phyloP scores from a whole-genome alignment of 371 early-diverging fungal genomes.

The Mortierella sp. region DNA sequence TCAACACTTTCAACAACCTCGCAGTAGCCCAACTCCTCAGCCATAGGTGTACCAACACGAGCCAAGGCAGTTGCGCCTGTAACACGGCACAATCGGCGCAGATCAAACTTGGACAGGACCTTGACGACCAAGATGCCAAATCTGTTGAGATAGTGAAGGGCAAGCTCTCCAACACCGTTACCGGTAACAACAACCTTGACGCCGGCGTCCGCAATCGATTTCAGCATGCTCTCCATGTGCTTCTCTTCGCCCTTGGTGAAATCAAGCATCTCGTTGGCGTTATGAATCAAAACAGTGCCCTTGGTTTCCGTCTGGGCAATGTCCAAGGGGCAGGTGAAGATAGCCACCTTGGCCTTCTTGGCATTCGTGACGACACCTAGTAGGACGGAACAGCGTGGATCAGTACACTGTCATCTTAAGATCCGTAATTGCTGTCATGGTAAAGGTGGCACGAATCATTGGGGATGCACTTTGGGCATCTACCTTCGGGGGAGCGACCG shows the following conservation, averaged over 20 bases:
- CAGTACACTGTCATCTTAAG: too few relatives aligned
- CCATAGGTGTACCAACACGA: conserved; percentile 91
- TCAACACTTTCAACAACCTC: conserved; percentile 95
- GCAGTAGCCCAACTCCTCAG: conserved; percentile 98
- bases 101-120: conserved; percentile 95
- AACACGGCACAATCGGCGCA: conserved; percentile 94
- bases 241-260: conserved; percentile 95
- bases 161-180: conserved; percentile 90
- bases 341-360: conserved; percentile 91
- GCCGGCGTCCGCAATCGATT: conserved; percentile 91
- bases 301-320: conserved; percentile 98
- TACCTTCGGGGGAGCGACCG: conserved; percentile 93
- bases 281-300: conserved; percentile 98
- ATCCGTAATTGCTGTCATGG: too few relatives aligned
- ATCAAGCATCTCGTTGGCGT: conserved; percentile 96
- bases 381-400: background rate
- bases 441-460: background rate
- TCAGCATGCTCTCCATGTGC: conserved; percentile 82
- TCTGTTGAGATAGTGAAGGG: conserved; percentile 94
- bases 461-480: background rate
- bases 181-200: conserved; percentile 95
- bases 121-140: conserved; percentile 91
- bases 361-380: conserved; percentile 67
- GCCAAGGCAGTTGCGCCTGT: conserved; percentile 94
- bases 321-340: conserved; percentile 97